Conservation (phyloP, 345 rosid genomes). For the Turnera subulata region DNA sequence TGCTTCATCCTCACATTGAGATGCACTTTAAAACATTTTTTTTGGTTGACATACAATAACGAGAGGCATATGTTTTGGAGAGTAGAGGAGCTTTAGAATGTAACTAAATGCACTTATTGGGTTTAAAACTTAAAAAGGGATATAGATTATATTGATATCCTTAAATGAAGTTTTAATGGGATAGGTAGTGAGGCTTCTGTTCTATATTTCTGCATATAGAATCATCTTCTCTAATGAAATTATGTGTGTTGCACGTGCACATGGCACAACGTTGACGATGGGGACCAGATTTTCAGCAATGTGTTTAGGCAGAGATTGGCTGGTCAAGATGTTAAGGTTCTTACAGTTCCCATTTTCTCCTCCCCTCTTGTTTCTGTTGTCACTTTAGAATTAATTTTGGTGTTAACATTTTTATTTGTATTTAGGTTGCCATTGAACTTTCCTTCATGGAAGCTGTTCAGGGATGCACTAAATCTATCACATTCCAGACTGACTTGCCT, state of each 20-base stretch:
- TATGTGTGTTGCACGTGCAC: slow-evolving; percentile 9
- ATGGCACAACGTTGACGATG: slow-evolving; percentile 13
- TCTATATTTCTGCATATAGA: too few relatives aligned
- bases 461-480: slow-evolving; percentile 79
- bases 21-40: too few relatives aligned
- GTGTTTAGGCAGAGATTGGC: slow-evolving; percentile 60
- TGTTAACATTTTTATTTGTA: slow-evolving; percentile 2
- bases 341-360: slow-evolving; percentile 5
- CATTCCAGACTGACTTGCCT: slow-evolving; percentile 76
- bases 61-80: background rate
- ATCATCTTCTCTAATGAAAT: background rate
- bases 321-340: slow-evolving; percentile 93
- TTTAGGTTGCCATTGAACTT: slow-evolving; percentile 70
- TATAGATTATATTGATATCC: too few relatives aligned
- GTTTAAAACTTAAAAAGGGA: too few relatives aligned
- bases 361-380: slow-evolving; percentile 10
- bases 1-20: too few relatives aligned
- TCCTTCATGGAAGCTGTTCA: slow-evolving; percentile 99
- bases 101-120: background rate
- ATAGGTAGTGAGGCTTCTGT: too few relatives aligned
- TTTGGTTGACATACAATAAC: too few relatives aligned
- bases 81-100: background rate
- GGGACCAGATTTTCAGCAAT: slow-evolving; percentile 50
- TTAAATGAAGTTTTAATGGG: too few relatives aligned
- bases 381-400: slow-evolving; percentile 6